A percentile compares a stretch with the other conserved stretches of the same genome.
phyloP scores from a whole-genome alignment of 1,284 basidiomycete genomes.

The Tremellales sp. region DNA sequence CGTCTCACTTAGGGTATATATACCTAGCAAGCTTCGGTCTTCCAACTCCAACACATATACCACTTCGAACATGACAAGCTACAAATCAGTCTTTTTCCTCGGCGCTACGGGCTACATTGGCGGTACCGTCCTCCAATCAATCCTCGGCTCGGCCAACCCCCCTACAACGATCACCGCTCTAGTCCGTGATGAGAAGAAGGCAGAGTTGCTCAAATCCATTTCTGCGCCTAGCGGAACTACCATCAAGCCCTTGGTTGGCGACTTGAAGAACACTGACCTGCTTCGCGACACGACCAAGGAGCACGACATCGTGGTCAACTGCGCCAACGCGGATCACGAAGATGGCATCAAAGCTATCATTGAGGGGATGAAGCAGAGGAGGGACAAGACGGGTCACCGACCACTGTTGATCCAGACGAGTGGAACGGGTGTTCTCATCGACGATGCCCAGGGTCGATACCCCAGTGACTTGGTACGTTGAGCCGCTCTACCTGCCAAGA shows the following conservation, averaged over 20 bases:
- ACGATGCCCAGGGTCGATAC: slow-evolving; percentile 31
- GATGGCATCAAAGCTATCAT: slow-evolving; percentile 37
- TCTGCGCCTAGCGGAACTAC: slow-evolving; percentile 15
- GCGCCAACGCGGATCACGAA: slow-evolving; percentile 44
- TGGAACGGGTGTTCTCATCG: slow-evolving; percentile 44
- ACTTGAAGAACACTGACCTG: slow-evolving; percentile 29
- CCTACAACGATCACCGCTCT: slow-evolving; percentile 32
- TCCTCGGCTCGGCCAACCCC: slow-evolving; percentile 28
- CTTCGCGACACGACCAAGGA: slow-evolving; percentile 30
- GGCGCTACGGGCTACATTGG: slow-evolving; percentile 48
- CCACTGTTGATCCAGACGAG: slow-evolving; percentile 47
- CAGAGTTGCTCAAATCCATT: slow-evolving; percentile 21
- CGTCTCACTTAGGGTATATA: too few species aligned
- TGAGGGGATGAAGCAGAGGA: slow-evolving; percentile 39
- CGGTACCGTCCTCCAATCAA: slow-evolving; percentile 29
- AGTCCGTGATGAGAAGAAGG: slow-evolving; percentile 36
- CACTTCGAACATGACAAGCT: background rate
- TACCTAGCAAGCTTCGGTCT: too few species aligned
- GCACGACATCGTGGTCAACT: slow-evolving; percentile 43
- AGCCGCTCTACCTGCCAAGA: background rate
- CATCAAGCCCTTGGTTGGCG: slow-evolving; percentile 29
- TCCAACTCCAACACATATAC: too few species aligned
- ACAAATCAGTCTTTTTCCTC: slow-evolving; percentile 32
- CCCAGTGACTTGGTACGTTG: slow-evolving; percentile 22
- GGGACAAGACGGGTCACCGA: slow-evolving; percentile 32